These are phyloP conservation scores for Neurospora crassa DNA, from an alignment of 2,329 filamentous ascomycete species.

Conservation along the genomic window DNA sequence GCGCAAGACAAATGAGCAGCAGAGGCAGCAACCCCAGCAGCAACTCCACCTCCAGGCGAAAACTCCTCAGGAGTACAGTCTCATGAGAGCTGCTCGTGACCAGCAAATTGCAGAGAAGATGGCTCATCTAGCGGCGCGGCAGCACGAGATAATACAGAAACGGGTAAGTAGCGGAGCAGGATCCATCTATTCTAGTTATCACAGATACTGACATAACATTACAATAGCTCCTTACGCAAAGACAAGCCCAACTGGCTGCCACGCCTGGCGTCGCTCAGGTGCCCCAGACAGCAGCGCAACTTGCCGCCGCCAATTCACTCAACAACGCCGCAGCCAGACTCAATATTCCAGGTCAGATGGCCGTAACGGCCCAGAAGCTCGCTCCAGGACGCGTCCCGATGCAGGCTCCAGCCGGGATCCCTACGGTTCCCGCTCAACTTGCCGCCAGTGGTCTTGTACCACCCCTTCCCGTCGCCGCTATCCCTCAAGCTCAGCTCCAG, in stretches of 20 bases:
- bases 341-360: conserved; percentile 35
- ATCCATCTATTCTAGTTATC: background rate
- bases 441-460: conserved; percentile 36
- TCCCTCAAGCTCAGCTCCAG: conserved; percentile 63
- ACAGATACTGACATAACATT: background rate
- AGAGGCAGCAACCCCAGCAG: conserved; percentile 25
- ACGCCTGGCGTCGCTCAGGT: conserved; percentile 28
- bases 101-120: conserved; percentile 54
- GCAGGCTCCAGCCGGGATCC: conserved; percentile 42
- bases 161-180: conserved; percentile 35
- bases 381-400: conserved; percentile 42
- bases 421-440: conserved; percentile 39
- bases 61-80: conserved; percentile 84
- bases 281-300: conserved; percentile 25
- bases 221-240: conserved; percentile 6
- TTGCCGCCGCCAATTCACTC: conserved; percentile 19
- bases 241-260: conserved; percentile 33
- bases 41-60: conserved; percentile 44
- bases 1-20: conserved; percentile 66
- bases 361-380: conserved; percentile 32
- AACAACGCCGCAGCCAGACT: conserved; percentile 28
- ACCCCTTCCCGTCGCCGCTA: conserved; percentile 51
- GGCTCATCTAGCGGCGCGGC: conserved; percentile 44
- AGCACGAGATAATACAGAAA: conserved; percentile 52
- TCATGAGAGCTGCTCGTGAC: conserved; percentile 80